Conservation (phyloP, 345 rosid genomes). For the Firmiana major region DNA sequence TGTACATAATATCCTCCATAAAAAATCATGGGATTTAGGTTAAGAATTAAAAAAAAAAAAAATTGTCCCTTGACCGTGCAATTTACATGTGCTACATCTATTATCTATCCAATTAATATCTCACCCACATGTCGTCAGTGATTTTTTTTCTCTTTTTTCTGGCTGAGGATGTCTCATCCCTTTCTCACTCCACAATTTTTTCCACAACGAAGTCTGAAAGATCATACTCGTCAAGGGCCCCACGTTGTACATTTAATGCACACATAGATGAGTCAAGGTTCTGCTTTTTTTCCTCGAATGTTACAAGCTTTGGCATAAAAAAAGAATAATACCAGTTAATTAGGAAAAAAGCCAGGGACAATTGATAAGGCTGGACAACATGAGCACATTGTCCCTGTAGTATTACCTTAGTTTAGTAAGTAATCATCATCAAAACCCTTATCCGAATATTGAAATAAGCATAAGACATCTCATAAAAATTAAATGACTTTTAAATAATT, state of each 20-base stretch:
- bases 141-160: not conserved
- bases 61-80: not conserved
- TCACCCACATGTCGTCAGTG: not conserved
- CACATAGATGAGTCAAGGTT: not conserved
- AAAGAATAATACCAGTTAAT: not conserved
- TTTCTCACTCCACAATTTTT: not conserved
- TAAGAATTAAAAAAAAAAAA: too few relatives aligned
- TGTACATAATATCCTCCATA: too few relatives aligned
- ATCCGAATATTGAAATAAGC: too few relatives aligned
- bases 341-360: not conserved
- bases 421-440: too few relatives aligned
- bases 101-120: not conserved
- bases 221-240: not conserved
- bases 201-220: not conserved
- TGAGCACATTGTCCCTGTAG: not conserved
- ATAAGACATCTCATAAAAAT: too few relatives aligned
- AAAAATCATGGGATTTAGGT: too few relatives aligned
- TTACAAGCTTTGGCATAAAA: not conserved
- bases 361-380: not conserved
- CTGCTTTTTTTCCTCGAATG: not conserved
- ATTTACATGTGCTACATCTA: not conserved
- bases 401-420: too few relatives aligned
- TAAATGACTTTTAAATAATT: too few relatives aligned
- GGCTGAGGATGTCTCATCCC: not conserved
- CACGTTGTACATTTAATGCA: not conserved